Conservation (phyloP, 1,284 basidiomycete genomes). For the Heterobasidion occidentale region DNA sequence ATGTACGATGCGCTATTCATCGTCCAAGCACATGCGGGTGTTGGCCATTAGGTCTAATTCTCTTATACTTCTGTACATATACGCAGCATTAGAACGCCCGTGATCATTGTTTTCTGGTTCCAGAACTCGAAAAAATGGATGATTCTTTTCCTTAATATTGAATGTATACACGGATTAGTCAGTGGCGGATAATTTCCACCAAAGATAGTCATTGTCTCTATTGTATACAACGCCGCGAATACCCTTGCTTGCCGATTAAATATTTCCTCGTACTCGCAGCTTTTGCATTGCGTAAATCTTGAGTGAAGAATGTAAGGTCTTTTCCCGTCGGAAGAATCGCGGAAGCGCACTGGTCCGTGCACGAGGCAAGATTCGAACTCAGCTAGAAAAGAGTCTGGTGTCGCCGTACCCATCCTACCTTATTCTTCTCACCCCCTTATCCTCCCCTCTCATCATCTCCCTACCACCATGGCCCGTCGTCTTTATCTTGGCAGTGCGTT, state of each 20-base stretch:
- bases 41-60: neutral
- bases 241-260: too few species aligned
- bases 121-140: too few species aligned
- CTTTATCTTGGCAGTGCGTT: constrained; percentile 76
- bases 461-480: constrained; percentile 58
- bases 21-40: too few species aligned
- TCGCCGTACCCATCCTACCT: neutral
- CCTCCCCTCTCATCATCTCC: constrained; percentile 16
- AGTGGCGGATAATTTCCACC: too few species aligned
- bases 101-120: too few species aligned
- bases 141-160: too few species aligned
- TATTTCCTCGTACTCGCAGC: neutral
- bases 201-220: too few species aligned
- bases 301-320: neutral
- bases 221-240: too few species aligned
- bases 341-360: constrained; percentile 3
- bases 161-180: too few species aligned
- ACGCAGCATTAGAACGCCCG: too few species aligned
- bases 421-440: neutral
- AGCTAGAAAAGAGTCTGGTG: neutral
- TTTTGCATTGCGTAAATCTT: neutral
- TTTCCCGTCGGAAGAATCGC: neutral
- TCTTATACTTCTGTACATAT: too few species aligned
- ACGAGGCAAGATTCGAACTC: constrained; percentile 7
- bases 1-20: neutral